Conservation (phyloP, 257 asterid species). For the Solanum virginianum region DNA sequence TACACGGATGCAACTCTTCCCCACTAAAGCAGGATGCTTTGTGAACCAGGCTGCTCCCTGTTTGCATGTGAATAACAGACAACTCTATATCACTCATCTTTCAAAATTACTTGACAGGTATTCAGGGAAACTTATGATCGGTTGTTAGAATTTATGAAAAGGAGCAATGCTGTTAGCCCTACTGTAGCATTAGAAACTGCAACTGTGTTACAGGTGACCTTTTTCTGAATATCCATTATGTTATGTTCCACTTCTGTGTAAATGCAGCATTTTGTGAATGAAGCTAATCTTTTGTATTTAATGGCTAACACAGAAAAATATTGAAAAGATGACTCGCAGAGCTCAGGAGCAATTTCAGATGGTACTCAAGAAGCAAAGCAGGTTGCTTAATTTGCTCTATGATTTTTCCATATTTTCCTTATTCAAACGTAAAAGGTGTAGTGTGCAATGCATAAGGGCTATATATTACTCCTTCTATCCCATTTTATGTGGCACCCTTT, state of each 20-base stretch:
- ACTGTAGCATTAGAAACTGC: slow-evolving; percentile 94
- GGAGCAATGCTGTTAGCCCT: slow-evolving; percentile 96
- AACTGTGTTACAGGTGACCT: slow-evolving; percentile 76
- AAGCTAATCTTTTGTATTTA: slow-evolving; percentile 22
- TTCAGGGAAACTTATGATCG: slow-evolving; percentile 86
- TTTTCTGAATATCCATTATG: not conserved
- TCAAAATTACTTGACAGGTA: slow-evolving; percentile 29
- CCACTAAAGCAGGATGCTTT: not conserved
- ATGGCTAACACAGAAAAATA: slow-evolving; percentile 54
- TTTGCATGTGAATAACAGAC: not conserved
- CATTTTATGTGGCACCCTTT: no score
- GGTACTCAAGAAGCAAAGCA: slow-evolving; percentile 95
- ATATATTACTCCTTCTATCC: not conserved
- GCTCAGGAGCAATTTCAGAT: slow-evolving; percentile 98
- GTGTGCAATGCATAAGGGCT: not conserved
- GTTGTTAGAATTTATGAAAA: slow-evolving; percentile 62
- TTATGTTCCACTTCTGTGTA: not conserved
- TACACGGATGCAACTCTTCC: not conserved
- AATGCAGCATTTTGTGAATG: slow-evolving; percentile 3
- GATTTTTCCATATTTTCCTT: not conserved
- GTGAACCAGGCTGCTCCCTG: not conserved
- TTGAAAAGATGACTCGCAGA: slow-evolving; percentile 89
- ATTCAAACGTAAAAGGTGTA: not conserved
- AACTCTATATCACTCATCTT: not conserved
- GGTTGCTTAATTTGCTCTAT: slow-evolving; percentile 33